A percentile compares a stretch with the other conserved stretches of the same genome.
Evolutionary conservation across 2,329 filamentous ascomycete species (phyloP).

Genomic region (Cercospora beticola): DNA sequence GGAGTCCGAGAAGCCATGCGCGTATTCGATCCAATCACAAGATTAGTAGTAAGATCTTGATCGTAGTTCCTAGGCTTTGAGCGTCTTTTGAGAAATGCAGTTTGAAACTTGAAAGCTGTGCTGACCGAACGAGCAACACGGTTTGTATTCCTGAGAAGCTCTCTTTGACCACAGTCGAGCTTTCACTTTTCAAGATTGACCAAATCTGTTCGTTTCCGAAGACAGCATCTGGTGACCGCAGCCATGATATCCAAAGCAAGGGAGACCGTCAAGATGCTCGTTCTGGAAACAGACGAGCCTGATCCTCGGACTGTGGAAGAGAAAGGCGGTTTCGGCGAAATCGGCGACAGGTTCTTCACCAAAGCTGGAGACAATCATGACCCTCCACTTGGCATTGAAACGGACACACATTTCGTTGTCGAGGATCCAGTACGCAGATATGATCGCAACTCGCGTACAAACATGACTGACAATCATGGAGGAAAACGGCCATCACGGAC

Average conservation of each 20-base stretch:
- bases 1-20: neutral
- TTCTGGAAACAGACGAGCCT: slow-evolving; percentile 60
- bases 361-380: slow-evolving; percentile 54
- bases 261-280: slow-evolving; percentile 48
- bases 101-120: neutral
- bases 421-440: slow-evolving; percentile 36
- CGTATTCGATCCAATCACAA: slow-evolving; percentile 1
- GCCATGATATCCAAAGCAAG: neutral
- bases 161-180: neutral
- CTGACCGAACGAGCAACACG: neutral
- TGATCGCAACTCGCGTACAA: too few relatives aligned
- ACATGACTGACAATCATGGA: neutral
- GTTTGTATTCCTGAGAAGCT: too few relatives aligned
- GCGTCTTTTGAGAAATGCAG: neutral
- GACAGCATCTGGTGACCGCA: neutral
- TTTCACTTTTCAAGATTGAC: neutral
- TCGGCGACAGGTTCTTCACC: slow-evolving; percentile 54
- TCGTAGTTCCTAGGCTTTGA: neutral
- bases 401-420: slow-evolving; percentile 57
- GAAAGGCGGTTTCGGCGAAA: slow-evolving; percentile 56
- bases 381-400: slow-evolving; percentile 56
- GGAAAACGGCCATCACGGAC: slow-evolving; percentile 41
- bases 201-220: neutral
- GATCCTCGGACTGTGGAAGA: slow-evolving; percentile 53
- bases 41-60: neutral